Base-by-base conservation (phyloP, 768 basidiomycete species). In the Lyophyllum atratum region DNA sequence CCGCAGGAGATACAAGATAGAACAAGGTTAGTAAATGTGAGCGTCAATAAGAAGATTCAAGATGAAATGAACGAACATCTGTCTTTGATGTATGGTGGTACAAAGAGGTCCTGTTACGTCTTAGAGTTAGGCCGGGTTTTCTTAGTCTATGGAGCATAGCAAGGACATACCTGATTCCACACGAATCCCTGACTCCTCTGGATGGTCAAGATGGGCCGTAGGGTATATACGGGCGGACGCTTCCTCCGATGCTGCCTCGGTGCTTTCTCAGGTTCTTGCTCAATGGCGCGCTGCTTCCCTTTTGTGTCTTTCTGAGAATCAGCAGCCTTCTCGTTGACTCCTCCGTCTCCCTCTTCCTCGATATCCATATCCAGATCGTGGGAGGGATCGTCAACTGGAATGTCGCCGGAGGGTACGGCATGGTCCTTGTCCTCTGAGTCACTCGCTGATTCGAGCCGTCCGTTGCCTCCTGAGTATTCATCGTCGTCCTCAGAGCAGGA, bases 31-130 rank as follows among this genome's bases (percentile, higher is more conserved):
- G 66, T 61, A 49, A 59, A 63, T 25, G 59, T 56, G 42, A 60
- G 58, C 34, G 55, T 42, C 44, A 28, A 57, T 53, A 63, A 31
- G 46, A 52, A 50, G 58, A 57, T 54, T 60, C 59, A 44, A 56
- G 60, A 68, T 43, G 60, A 67, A 64, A 52, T 56, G 40, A 47
- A 84, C 90, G 72, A 70, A 93, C 92, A 93, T 83, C 92, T 77
- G 68, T 93, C 92, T 72, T 93, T 93, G 76, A 92, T 91, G 65
- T 93, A 93, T 4, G 92, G 89, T 19, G 92, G 92, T 15, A 93
- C 86, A 63, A 93, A 93, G 19, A 93, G 79, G 62, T 93, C 92
- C 91, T 93, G 51, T 12, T 42, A 42, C 8, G 15, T 11, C 0
- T 25, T 37, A 8, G 4, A 26, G 33, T 59, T 10, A 65, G 29